These are phyloP conservation scores for Pythium pyrilobum DNA, from an alignment of 352 stramenopile species.

Conservation along the genomic window DNA sequence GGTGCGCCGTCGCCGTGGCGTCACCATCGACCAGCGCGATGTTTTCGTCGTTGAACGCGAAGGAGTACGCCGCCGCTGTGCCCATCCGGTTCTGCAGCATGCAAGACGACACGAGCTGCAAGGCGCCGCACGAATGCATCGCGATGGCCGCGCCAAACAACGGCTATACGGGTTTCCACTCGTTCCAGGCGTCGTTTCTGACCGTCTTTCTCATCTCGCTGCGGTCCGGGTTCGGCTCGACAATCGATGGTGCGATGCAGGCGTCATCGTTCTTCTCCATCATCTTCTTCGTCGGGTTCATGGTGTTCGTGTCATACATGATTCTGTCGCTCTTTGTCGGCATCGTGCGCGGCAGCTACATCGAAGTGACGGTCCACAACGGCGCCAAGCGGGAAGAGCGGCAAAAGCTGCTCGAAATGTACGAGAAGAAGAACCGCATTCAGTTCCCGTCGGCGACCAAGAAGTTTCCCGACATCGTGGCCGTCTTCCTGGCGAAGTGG, in stretches of 20 bases:
- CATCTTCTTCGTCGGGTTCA: conserved; percentile 74
- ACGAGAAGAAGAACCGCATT: conserved; percentile 43
- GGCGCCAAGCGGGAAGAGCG: conserved; percentile 25
- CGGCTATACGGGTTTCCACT: conserved; percentile 79
- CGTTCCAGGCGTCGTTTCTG: conserved; percentile 76
- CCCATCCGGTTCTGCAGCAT: conserved; percentile 54
- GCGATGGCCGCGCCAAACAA: conserved; percentile 55
- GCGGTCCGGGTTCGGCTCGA: conserved; percentile 68
- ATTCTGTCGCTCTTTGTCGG: conserved; percentile 78
- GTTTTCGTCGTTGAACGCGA: conserved; percentile 15
- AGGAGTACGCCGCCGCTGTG: conserved; percentile 45
- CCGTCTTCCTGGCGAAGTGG: conserved; percentile 37
- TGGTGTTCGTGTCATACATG: conserved; percentile 85
- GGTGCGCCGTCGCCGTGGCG: conserved; percentile 37
- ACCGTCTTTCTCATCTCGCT: conserved; percentile 78
- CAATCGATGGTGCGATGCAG: conserved; percentile 66
- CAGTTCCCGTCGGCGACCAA: conserved; percentile 54
- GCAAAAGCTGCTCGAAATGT: conserved; percentile 25
- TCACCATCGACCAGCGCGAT: conserved; percentile 15
- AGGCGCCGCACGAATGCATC: conserved; percentile 43
- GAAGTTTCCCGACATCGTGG: conserved; percentile 54
- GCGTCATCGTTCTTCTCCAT: conserved; percentile 70
- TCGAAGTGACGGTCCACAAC: conserved; percentile 51
- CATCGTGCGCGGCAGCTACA: conserved; percentile 79
- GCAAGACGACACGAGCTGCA: conserved; percentile 25